These are phyloP conservation scores for Mesembryanthemum crystallinum DNA, from an alignment of 148 eudicot species.

Conservation along the genomic window DNA sequence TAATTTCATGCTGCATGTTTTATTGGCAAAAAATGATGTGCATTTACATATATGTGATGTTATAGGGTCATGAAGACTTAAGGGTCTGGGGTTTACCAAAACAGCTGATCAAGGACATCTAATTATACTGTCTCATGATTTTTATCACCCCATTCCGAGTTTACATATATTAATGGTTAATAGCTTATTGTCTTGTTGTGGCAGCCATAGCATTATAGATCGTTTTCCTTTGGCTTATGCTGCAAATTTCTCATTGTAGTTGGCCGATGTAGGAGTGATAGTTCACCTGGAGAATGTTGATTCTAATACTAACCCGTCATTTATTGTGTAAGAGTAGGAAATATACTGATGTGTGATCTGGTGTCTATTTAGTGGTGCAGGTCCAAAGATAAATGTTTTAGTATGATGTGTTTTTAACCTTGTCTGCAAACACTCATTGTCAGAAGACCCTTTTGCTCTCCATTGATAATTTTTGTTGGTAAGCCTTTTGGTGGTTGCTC, in stretches of 20 bases:
- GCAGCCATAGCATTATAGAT: background rate
- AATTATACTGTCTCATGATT: background rate
- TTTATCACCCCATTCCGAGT: background rate
- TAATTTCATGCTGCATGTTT: constrained; percentile 8
- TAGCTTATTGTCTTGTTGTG: no score
- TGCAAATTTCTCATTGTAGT: background rate
- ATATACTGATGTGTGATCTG: background rate
- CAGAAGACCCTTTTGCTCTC: no score
- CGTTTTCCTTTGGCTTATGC: background rate
- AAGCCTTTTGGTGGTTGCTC: no score
- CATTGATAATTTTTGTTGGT: no score
- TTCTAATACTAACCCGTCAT: background rate
- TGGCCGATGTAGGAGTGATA: background rate
- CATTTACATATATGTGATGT: background rate
- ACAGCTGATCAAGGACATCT: background rate
- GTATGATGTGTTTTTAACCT: no score
- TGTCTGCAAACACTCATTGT: no score
- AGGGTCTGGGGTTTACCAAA: background rate
- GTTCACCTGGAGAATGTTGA: background rate
- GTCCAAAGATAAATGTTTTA: background rate
- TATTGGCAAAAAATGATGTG: background rate
- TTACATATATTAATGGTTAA: background rate
- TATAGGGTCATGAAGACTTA: background rate
- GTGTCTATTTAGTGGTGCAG: background rate
- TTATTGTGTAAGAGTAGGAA: background rate